Evolutionary conservation across 2,329 filamentous ascomycete species (phyloP).

Genomic region (Xylogone sp.): DNA sequence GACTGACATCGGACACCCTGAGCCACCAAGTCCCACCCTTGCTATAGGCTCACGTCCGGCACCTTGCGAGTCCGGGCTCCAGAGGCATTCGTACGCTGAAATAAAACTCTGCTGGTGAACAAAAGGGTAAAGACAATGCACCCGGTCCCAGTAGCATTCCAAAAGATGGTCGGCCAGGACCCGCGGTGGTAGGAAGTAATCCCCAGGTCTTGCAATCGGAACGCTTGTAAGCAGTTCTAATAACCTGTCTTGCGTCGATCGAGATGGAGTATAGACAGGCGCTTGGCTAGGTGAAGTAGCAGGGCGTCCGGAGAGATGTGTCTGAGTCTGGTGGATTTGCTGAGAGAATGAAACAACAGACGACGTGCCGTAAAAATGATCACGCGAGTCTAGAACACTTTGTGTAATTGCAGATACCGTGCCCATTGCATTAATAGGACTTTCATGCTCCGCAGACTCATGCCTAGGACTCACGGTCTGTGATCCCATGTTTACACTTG

Average conservation of each 20-base stretch:
- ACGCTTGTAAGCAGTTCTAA: background rate
- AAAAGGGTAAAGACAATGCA: constrained; percentile 41
- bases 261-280: constrained; percentile 13
- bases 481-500: background rate
- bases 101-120: constrained; percentile 39
- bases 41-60: background rate
- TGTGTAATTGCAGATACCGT: constrained; percentile 28
- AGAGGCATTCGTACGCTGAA: constrained; percentile 35
- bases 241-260: background rate
- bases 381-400: constrained; percentile 14
- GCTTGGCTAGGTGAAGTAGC: constrained; percentile 12
- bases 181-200: constrained; percentile 36
- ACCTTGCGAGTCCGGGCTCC: constrained; percentile 21
- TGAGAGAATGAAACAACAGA: constrained; percentile 37
- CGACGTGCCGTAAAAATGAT: constrained; percentile 36
- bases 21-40: background rate
- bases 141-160: constrained; percentile 32
- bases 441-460: constrained; percentile 10
- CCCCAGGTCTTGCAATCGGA: constrained; percentile 15
- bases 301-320: constrained; percentile 9
- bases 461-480: background rate
- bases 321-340: constrained; percentile 18
- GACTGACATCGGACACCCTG: background rate
- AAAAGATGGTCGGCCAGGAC: constrained; percentile 37
- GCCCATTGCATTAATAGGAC: constrained; percentile 36